phyloP scores from a whole-genome alignment of 2,329 filamentous ascomycete species.

The Ophiostoma quercus region DNA sequence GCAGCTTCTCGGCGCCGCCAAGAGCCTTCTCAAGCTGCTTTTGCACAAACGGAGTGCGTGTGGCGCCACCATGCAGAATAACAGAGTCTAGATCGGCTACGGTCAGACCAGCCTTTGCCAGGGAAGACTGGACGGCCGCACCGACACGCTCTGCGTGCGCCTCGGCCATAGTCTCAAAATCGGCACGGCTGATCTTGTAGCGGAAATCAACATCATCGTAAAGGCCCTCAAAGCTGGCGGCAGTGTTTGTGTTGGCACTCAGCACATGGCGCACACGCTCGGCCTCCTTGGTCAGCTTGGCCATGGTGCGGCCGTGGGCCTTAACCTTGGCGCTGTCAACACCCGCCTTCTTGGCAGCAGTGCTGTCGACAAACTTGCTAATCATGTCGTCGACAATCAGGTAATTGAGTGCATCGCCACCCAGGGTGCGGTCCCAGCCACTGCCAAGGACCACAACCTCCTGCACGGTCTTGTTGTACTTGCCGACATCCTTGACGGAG shows the following conservation, averaged over 20 bases:
- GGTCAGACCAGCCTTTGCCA: constrained; percentile 66
- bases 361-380: constrained; percentile 66
- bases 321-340: constrained; percentile 60
- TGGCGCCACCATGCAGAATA: constrained; percentile 86
- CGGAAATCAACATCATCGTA: constrained; percentile 91
- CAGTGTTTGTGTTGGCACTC: constrained; percentile 83
- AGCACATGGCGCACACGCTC: constrained; percentile 82
- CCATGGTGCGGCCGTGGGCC: constrained; percentile 74
- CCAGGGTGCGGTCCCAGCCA: constrained; percentile 84
- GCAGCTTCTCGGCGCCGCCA: constrained; percentile 70
- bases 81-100: constrained; percentile 77
- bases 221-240: constrained; percentile 77
- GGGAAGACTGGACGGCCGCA: constrained; percentile 64
- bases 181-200: constrained; percentile 74
- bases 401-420: constrained; percentile 82
- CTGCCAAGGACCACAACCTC: constrained; percentile 84
- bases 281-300: constrained; percentile 89
- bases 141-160: constrained; percentile 63
- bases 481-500: constrained; percentile 83
- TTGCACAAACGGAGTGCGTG: constrained; percentile 91
- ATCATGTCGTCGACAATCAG: constrained; percentile 88
- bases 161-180: constrained; percentile 75
- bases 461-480: constrained; percentile 93
- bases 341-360: constrained; percentile 59
- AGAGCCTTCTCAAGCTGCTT: constrained; percentile 73